Conservation (phyloP, 2,329 filamentous ascomycete genomes). For the Hypoxylon sp. region DNA sequence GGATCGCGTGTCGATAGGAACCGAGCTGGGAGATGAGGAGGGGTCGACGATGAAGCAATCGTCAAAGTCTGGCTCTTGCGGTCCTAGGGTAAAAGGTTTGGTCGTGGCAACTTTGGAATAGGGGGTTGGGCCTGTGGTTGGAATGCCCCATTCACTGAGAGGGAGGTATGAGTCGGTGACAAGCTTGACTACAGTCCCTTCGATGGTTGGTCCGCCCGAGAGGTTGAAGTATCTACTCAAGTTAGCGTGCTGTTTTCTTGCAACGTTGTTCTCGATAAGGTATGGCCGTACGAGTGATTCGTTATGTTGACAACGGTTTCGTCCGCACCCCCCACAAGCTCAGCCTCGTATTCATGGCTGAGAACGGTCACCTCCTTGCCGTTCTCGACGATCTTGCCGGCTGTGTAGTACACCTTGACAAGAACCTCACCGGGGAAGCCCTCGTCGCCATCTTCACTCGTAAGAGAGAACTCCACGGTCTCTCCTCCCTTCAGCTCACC, state of each 20-base stretch:
- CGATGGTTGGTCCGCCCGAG: slow-evolving; percentile 59
- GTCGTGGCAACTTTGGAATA: slow-evolving; percentile 73
- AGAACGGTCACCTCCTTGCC: slow-evolving; percentile 75
- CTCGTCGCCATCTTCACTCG: slow-evolving; percentile 84
- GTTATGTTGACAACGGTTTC: slow-evolving; percentile 94
- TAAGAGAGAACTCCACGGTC: slow-evolving; percentile 70
- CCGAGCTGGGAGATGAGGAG: slow-evolving; percentile 59
- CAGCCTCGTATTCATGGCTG: slow-evolving; percentile 88
- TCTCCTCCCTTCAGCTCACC: slow-evolving; percentile 66
- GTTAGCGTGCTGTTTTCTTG: slow-evolving; percentile 12
- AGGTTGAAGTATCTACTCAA: slow-evolving; percentile 70
- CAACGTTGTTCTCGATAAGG: background rate
- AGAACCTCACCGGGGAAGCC: slow-evolving; percentile 89
- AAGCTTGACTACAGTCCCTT: slow-evolving; percentile 72
- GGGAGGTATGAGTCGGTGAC: slow-evolving; percentile 72
- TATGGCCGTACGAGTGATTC: slow-evolving; percentile 79
- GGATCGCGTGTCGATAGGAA: slow-evolving; percentile 72
- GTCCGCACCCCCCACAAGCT: slow-evolving; percentile 79
- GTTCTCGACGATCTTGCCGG: slow-evolving; percentile 70
- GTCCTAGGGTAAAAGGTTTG: slow-evolving; percentile 75
- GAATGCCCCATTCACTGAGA: slow-evolving; percentile 77
- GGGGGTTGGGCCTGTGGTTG: slow-evolving; percentile 70
- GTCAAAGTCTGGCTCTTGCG: slow-evolving; percentile 79
- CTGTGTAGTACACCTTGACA: slow-evolving; percentile 79
- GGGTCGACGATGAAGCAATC: slow-evolving; percentile 85